Evolutionary conservation across 2,329 filamentous ascomycete genomes (phyloP).

Genomic region (Lecanicillium sp.): DNA sequence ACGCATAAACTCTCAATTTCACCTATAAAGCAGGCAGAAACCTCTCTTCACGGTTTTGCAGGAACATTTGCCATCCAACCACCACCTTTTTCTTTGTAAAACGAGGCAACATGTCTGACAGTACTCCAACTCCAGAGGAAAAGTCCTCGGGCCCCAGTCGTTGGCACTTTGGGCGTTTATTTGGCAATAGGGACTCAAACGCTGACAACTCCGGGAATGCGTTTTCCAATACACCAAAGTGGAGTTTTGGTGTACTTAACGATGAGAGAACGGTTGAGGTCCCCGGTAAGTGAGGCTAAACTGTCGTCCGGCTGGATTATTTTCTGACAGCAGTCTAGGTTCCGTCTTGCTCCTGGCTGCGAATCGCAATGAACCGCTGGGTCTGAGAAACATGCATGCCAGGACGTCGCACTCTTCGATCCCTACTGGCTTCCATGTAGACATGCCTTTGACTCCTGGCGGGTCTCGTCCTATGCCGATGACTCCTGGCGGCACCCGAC

Average conservation of each 20-base stretch:
- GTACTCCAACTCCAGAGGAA: not conserved
- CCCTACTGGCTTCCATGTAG: constrained; percentile 34
- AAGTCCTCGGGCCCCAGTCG: constrained; percentile 2
- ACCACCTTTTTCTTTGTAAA: too few relatives aligned
- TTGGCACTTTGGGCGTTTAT: constrained; percentile 10
- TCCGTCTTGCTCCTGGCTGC: constrained; percentile 49
- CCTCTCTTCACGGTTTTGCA: too few relatives aligned
- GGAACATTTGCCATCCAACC: too few relatives aligned
- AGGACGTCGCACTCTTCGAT: constrained; percentile 51
- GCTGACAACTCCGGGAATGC: constrained; percentile 5
- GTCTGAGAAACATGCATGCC: constrained; percentile 46
- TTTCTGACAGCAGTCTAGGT: constrained; percentile 28
- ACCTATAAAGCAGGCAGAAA: too few relatives aligned
- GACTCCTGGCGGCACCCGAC: constrained; percentile 18
- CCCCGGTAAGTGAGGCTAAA: constrained; percentile 50
- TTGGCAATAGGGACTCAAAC: constrained; percentile 5
- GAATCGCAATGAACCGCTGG: constrained; percentile 50
- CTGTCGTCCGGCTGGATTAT: not conserved
- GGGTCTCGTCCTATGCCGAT: constrained; percentile 14
- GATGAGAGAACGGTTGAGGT: constrained; percentile 77
- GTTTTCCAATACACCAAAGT: constrained; percentile 27
- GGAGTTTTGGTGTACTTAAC: constrained; percentile 74
- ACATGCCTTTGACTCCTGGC: constrained; percentile 21
- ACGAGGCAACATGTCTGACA: too few relatives aligned
- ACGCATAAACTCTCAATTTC: too few relatives aligned